phyloP scores from a whole-genome alignment of 1,139 yeast species.

The Scheffersomyces parashehatae region DNA sequence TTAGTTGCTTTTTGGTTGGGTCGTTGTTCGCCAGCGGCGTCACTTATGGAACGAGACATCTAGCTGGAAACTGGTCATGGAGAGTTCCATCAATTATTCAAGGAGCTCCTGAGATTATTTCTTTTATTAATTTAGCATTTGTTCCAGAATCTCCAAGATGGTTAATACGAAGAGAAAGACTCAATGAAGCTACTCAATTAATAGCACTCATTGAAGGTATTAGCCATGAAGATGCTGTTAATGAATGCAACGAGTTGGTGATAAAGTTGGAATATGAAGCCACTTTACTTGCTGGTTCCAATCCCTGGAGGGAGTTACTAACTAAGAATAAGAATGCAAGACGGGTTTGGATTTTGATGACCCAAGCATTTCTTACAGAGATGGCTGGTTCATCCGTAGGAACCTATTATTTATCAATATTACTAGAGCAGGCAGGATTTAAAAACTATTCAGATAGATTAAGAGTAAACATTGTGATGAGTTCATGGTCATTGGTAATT shows the following conservation, averaged over 20 bases:
- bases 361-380: conserved; percentile 15
- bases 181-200: conserved; percentile 9
- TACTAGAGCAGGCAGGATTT: neutral
- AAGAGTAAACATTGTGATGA: conserved; percentile 1
- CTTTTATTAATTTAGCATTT: conserved; percentile 10
- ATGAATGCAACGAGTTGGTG: conserved; percentile 4
- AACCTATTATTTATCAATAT: conserved; percentile 10
- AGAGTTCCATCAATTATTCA: conserved; percentile 18
- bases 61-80: conserved; percentile 17
- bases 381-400: conserved; percentile 19
- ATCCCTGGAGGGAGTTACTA: conserved; percentile 12
- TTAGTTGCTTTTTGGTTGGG: conserved; percentile 11
- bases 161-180: conserved; percentile 10
- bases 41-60: conserved; percentile 13
- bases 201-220: conserved; percentile 7
- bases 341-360: conserved; percentile 8
- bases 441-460: neutral
- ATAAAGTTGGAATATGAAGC: conserved; percentile 1
- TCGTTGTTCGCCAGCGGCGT: conserved; percentile 4
- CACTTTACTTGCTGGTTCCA: conserved; percentile 2
- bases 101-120: conserved; percentile 10
- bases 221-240: conserved; percentile 2
- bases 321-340: conserved; percentile 11
- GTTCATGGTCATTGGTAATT: conserved; percentile 1
- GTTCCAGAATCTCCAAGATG: conserved; percentile 18